Percentiles rank a stretch among this genome's conserved stretches.
phyloP scores from a whole-genome alignment of 139 green algal genomes.

The Nannochloris sp. region DNA sequence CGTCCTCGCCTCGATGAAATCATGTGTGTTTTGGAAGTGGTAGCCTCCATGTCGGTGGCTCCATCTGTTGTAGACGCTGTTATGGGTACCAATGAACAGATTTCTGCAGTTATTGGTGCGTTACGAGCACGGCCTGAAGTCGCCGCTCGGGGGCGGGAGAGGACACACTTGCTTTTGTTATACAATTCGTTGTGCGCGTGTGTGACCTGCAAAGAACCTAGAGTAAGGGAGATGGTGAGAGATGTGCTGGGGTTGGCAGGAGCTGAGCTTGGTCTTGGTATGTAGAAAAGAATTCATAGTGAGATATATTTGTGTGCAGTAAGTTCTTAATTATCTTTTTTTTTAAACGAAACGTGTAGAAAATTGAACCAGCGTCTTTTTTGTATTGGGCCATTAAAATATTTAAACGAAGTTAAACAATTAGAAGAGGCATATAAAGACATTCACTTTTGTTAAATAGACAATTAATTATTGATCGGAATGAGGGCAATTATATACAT shows the following conservation, averaged over 20 bases:
- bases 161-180: constrained; percentile 48
- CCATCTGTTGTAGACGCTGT: constrained; percentile 33
- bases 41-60: constrained; percentile 33
- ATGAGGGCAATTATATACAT: too few species aligned
- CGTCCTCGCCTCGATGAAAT: constrained; percentile 29
- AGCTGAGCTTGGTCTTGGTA: constrained; percentile 40
- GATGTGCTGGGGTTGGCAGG: constrained; percentile 44
- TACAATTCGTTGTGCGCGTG: constrained; percentile 38
- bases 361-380: too few species aligned
- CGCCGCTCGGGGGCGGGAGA: constrained; percentile 17
- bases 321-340: too few species aligned
- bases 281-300: too few species aligned
- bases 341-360: too few species aligned
- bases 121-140: constrained; percentile 9
- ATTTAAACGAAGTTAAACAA: neutral
- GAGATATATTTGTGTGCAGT: too few species aligned
- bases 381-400: neutral
- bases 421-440: neutral
- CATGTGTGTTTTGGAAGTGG: constrained; percentile 45
- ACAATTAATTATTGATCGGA: too few species aligned
- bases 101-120: constrained; percentile 4
- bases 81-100: neutral
- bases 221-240: constrained; percentile 29
- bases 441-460: too few species aligned
- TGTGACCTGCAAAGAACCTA: constrained; percentile 32